A percentile compares a stretch with the other conserved stretches of the same genome.
phyloP scores from a whole-genome alignment of 345 rosid genomes.

The Arabidopsis suecica region DNA sequence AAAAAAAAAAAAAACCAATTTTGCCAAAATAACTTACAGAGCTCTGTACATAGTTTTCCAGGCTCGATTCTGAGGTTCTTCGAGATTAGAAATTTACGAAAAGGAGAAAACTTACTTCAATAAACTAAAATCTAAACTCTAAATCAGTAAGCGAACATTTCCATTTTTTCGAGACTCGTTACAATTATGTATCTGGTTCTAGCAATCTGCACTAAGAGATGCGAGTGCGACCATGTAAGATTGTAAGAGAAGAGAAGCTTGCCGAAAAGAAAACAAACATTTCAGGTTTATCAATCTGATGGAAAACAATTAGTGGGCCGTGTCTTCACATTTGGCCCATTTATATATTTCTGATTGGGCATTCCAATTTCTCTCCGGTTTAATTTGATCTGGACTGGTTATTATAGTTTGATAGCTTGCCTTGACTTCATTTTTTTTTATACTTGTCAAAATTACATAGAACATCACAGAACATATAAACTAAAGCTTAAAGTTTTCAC shows the following conservation, averaged over 20 bases:
- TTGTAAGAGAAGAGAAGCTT: slow-evolving; percentile 1
- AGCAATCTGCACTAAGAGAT: slow-evolving; percentile 3
- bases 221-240: slow-evolving; percentile 17
- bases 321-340: slow-evolving; percentile 23
- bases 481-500: no score
- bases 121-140: background rate
- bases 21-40: slow-evolving; percentile 33
- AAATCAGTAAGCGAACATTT: background rate
- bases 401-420: background rate
- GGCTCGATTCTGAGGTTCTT: background rate
- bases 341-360: background rate
- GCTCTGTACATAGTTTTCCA: slow-evolving; percentile 43
- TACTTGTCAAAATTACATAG: background rate
- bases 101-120: slow-evolving; percentile 26
- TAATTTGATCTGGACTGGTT: background rate
- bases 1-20: slow-evolving; percentile 14
- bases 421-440: background rate
- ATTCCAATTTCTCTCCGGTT: slow-evolving; percentile 1
- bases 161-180: background rate
- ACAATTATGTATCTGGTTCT: slow-evolving; percentile 11
- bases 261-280: background rate
- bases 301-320: slow-evolving; percentile 9
- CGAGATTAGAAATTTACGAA: slow-evolving; percentile 17
- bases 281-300: slow-evolving; percentile 16
- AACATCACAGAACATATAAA: background rate